Evolutionary conservation across 2,329 filamentous ascomycete species (phyloP).

Genomic region (Aurifilum marmelostoma): DNA sequence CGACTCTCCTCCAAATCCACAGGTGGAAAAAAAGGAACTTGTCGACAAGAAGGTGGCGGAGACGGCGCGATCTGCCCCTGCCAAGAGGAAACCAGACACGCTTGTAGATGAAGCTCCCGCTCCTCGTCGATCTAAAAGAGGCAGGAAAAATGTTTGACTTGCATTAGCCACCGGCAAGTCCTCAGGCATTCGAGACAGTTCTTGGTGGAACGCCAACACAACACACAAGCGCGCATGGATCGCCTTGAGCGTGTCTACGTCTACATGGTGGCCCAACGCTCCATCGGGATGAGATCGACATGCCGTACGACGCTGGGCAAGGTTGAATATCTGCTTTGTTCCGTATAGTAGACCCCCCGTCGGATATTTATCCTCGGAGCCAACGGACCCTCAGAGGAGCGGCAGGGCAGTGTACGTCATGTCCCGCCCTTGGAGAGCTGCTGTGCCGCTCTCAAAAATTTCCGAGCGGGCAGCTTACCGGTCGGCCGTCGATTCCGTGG

Average conservation of each 20-base stretch:
- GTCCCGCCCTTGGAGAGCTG: not conserved
- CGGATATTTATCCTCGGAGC: not conserved
- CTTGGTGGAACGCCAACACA: not conserved
- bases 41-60: slow-evolving; percentile 17
- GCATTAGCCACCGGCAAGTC: not conserved
- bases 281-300: not conserved
- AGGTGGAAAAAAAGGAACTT: slow-evolving; percentile 6
- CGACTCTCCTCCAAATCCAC: not conserved
- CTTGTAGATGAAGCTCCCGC: slow-evolving; percentile 14
- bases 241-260: not conserved
- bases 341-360: not conserved
- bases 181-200: not conserved
- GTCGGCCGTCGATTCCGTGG: not conserved
- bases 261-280: not conserved
- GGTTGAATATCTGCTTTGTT: not conserved
- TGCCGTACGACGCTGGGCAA: not conserved
- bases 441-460: not conserved
- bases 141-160: slow-evolving; percentile 14
- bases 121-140: slow-evolving; percentile 24
- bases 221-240: no score
- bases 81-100: slow-evolving; percentile 23
- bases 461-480: not conserved
- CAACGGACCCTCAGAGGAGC: not conserved
- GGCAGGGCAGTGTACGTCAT: not conserved
- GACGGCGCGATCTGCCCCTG: not conserved